Percentiles rank a stretch among this genome's conserved stretches.
phyloP scores from a whole-genome alignment of 2,329 filamentous ascomycete genomes.

The Fusarium hostae region DNA sequence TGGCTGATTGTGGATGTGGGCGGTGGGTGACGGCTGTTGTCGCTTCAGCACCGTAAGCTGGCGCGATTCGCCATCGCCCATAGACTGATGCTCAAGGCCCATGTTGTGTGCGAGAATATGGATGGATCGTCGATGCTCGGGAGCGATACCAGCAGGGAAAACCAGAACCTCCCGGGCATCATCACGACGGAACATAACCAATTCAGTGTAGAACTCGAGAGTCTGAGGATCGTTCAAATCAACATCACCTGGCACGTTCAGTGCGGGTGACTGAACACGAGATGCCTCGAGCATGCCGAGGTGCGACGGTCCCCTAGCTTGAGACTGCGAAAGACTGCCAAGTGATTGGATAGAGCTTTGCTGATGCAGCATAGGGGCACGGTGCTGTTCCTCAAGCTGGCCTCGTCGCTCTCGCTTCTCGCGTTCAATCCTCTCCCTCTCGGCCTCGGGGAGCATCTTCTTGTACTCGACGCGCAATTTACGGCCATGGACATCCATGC shows the following conservation, averaged over 20 bases:
- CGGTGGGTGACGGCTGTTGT: slow-evolving; percentile 62
- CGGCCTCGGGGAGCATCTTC: slow-evolving; percentile 96
- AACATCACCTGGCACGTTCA: slow-evolving; percentile 65
- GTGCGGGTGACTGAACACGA: slow-evolving; percentile 7
- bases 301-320: slow-evolving; percentile 60
- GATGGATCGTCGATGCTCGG: slow-evolving; percentile 86
- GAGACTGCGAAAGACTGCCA: slow-evolving; percentile 71
- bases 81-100: slow-evolving; percentile 89
- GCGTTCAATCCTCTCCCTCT: slow-evolving; percentile 93
- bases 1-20: slow-evolving; percentile 66
- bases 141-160: slow-evolving; percentile 83
- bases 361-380: slow-evolving; percentile 79
- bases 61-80: slow-evolving; percentile 85
- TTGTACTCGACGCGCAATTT: slow-evolving; percentile 98
- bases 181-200: slow-evolving; percentile 89
- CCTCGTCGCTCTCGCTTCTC: slow-evolving; percentile 97
- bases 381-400: slow-evolving; percentile 96
- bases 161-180: slow-evolving; percentile 80
- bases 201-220: slow-evolving; percentile 88
- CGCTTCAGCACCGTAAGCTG: slow-evolving; percentile 90
- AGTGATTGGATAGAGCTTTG: slow-evolving; percentile 89
- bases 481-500: slow-evolving; percentile 92
- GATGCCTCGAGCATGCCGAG: slow-evolving; percentile 53
- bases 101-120: slow-evolving; percentile 97
- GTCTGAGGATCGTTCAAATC: slow-evolving; percentile 93